Evolutionary conservation across 1,284 basidiomycete species (phyloP).

Genomic region (Heterobasidion annosum): DNA sequence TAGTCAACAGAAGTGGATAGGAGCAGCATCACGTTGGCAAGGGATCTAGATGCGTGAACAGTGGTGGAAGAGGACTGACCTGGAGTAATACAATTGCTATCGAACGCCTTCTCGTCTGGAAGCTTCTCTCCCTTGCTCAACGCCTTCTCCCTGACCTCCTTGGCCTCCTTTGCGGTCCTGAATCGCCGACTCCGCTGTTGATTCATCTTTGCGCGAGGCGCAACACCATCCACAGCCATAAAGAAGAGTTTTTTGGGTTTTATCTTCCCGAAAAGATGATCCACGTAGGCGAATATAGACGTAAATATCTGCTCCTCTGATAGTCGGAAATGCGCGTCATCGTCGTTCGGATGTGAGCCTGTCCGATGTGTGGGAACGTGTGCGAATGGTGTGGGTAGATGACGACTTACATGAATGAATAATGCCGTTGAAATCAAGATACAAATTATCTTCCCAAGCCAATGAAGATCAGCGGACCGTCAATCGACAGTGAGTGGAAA

Average conservation of each 20-base stretch:
- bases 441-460: conserved; percentile 62
- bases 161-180: conserved; percentile 89
- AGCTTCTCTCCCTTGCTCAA: conserved; percentile 84
- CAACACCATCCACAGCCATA: conserved; percentile 98
- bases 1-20: not conserved
- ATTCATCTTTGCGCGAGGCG: conserved; percentile 99
- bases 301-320: conserved; percentile 97
- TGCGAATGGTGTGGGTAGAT: not conserved
- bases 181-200: conserved; percentile 95
- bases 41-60: no score
- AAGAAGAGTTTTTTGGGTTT: conserved; percentile 96
- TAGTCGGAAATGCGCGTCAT: conserved; percentile 90
- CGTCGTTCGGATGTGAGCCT: conserved; percentile 92
- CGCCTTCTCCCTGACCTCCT: conserved; percentile 82
- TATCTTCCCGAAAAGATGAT: conserved; percentile 95
- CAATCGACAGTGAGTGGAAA: not conserved
- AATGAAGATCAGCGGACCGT: conserved; percentile 7
- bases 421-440: conserved; percentile 97
- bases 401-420: conserved; percentile 84
- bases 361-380: not conserved
- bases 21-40: no score
- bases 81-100: conserved; percentile 98
- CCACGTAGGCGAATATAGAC: conserved; percentile 94
- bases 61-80: conserved; percentile 40
- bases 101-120: conserved; percentile 92